phyloP scores from a whole-genome alignment of 305 asterid species.

The Solanum hybrid region DNA sequence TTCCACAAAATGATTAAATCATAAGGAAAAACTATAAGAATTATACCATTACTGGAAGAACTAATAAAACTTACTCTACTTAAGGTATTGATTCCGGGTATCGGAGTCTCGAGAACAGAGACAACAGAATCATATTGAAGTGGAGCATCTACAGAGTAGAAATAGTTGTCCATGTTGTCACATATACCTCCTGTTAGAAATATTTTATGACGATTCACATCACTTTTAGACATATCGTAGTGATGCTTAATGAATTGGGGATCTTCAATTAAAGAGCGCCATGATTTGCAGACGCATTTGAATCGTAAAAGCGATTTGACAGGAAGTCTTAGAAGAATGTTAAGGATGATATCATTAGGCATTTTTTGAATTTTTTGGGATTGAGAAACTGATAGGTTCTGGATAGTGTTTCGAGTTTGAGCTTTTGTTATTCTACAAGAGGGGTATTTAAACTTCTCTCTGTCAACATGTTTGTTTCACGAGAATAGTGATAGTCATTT shows the following conservation, averaged over 20 bases:
- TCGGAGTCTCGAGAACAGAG: not conserved
- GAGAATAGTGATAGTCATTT: not conserved
- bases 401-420: not conserved
- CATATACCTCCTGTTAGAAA: not conserved
- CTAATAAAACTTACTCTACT: not conserved
- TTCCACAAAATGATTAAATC: not conserved
- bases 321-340: not conserved
- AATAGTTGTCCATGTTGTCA: not conserved
- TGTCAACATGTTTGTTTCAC: no score
- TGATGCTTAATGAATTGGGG: not conserved
- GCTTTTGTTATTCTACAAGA: not conserved
- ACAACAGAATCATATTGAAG: not conserved
- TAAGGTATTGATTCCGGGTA: not conserved
- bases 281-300: not conserved
- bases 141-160: not conserved
- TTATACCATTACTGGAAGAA: not conserved
- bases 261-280: not conserved
- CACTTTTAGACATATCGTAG: not conserved
- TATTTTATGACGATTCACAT: not conserved
- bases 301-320: not conserved
- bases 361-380: not conserved
- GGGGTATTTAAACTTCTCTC: not conserved
- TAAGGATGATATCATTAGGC: not conserved
- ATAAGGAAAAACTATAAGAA: not conserved
- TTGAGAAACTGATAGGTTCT: no score